Percentiles rank a stretch among this genome's conserved stretches.
Conservation (phyloP, 768 basidiomycete species). For the Mycena galopus region DNA sequence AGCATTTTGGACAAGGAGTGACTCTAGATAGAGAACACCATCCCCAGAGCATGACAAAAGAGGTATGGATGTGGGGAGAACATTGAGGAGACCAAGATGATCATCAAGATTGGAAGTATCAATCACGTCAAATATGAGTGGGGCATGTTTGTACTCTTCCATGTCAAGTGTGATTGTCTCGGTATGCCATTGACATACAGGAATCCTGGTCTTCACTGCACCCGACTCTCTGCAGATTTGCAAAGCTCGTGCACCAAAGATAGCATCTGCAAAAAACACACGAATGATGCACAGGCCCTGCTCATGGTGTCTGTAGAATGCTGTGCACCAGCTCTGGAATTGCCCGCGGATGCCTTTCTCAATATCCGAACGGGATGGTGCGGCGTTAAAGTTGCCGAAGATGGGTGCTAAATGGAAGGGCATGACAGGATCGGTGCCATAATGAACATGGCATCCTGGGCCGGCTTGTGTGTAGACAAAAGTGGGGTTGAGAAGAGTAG, state of each 20-base stretch:
- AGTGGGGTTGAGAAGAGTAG: too few relatives aligned
- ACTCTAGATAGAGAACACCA: slow-evolving; percentile 55
- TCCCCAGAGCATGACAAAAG: slow-evolving; percentile 47
- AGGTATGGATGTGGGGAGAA: slow-evolving; percentile 54
- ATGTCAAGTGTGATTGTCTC: slow-evolving; percentile 27
- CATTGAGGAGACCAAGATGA: too few relatives aligned
- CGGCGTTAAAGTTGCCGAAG: slow-evolving; percentile 12
- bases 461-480: too few relatives aligned
- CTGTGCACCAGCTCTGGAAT: slow-evolving; percentile 38
- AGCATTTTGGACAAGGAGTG: slow-evolving; percentile 46
- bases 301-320: slow-evolving; percentile 14
- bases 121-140: slow-evolving; percentile 57
- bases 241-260: slow-evolving; percentile 54
- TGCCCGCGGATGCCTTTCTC: slow-evolving; percentile 33
- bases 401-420: slow-evolving; percentile 53
- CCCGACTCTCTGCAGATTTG: slow-evolving; percentile 36
- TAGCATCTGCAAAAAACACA: slow-evolving; percentile 56
- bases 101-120: slow-evolving; percentile 64
- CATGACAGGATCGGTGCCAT: too few relatives aligned
- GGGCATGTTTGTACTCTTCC: slow-evolving; percentile 38
- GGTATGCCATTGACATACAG: slow-evolving; percentile 50
- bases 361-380: slow-evolving; percentile 27
- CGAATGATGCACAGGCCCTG: slow-evolving; percentile 45
- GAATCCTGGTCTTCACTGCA: slow-evolving; percentile 44
- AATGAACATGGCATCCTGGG: too few relatives aligned